Base-by-base conservation (phyloP, 352 stramenopile species). In the Globisporangium uncinulatum region DNA sequence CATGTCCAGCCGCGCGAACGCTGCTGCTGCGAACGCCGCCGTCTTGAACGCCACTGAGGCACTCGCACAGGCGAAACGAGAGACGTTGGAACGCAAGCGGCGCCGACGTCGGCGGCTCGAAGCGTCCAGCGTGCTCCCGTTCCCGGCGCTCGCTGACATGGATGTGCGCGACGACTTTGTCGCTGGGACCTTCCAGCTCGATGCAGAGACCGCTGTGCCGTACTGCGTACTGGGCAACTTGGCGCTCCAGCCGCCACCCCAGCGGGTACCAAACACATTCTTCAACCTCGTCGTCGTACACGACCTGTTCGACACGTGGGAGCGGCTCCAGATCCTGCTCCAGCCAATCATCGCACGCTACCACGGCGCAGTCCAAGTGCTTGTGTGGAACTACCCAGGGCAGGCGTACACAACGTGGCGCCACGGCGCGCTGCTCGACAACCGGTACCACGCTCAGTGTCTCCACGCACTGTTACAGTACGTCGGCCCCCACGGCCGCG, bases 331-430 rank as follows among this genome's bases (percentile, higher is more conserved):
- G 65, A 98, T 98, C 71, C 74, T 98, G 44, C 76, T 98, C 9
- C 76, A 87, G 45, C 85, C 89, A 19, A 76, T 98, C 54, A 65
- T 97, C 19, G 61, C 78, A 24, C 76, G 87, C 20, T 98, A 98
- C 76, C 66, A 78, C 32, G 94, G 92, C 17, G 68, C 73, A 9
- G 63, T 86, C 6, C 83, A 97, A 64, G 83, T 97, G 20, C 68
- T 98, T 20, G 56, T 98, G 17, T 98, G 95, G 91, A 98, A 98
- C 69, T 98, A 98, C 69, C 94, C 95, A 0, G 94, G 95, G 9
- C 95, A 98, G 67, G 95, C 94, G 0, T 97, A 97, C 66, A 98
- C 93, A 20, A 83, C 93, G 24, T 98, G 93, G 89, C 73, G 87
- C 11, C 69, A 80, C 24, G 88, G 92, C 4, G 77, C 83, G 43